Evolutionary conservation across 768 basidiomycete species (phyloP), one percentile per base, ranked within the genome.

Genomic region (Psilocybe cyanescens): DNA sequence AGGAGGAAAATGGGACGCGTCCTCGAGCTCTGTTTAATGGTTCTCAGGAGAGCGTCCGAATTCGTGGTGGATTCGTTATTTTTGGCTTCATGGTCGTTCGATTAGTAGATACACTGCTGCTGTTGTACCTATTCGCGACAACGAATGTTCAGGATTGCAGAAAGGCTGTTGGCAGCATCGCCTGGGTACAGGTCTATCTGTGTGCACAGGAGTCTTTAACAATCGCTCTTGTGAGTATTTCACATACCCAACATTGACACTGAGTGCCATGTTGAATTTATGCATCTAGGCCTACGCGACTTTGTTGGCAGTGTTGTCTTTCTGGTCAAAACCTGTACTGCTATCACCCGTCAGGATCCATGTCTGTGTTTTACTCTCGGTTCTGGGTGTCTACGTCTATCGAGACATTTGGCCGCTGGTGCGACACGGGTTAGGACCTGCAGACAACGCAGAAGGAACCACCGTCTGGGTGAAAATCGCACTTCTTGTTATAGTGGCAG

Each of bases 391-490:
- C 1, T 89, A 83, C 66, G 66, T 71, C 14, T 83, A 84, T 67
- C 78, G 86, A 37, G 81, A 84, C 62, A 48, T 90, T 3, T 86
- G 78, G 72, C 87, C 88, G 1, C 67, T 89, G 3, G 75, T 77
- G 29, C 86, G 82, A 6, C 84, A 73, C 68, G 72, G 73, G 9
- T 68, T 78, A 9, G 24, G 44, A 8, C 83, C 86, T 0, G 60
- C 70, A n/a, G 87, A 88, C 63, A 70, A 62, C 3, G 66, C 62
- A 0, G 79, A 82, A 64, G 83, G 84, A 2, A 60, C 62, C 41
- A 49, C 82, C 11, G 73, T 87, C 2, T 88, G 85, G 86, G 66
- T 73, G 2, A 80, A 82, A 64, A 66, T 87, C 16, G 70, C 66
- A 6, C 49, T 84, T 4, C 76, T 87, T 4, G 65, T 72, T 3